These are phyloP conservation scores for Talaromyces funiculosus DNA, from an alignment of 2,329 filamentous ascomycete genomes.

Conservation along the genomic window DNA sequence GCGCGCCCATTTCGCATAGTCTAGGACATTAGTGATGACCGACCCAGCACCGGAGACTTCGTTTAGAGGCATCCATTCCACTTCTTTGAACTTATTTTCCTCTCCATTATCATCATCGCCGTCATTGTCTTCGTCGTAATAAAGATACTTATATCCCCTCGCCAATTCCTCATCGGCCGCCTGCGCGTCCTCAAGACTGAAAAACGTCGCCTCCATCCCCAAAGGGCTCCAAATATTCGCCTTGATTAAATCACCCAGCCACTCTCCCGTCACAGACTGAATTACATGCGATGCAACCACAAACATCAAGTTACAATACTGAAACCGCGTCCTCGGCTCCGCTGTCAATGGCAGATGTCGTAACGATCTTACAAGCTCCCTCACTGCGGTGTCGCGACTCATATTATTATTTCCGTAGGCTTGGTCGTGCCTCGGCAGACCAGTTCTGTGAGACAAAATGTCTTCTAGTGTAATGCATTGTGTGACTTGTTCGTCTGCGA, in stretches of 20 bases:
- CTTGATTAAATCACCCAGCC: conserved; percentile 28
- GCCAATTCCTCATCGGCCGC: conserved; percentile 21
- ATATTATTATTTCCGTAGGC: conserved; percentile 11
- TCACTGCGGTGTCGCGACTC: conserved; percentile 21
- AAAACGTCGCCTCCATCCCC: conserved; percentile 36
- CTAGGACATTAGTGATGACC: conserved; percentile 31
- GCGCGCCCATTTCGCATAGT: conserved; percentile 47
- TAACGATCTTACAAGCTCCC: conserved; percentile 37
- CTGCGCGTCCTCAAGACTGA: conserved; percentile 29
- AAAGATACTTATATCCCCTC: conserved; percentile 21
- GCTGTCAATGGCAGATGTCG: conserved; percentile 40
- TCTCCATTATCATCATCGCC: neutral
- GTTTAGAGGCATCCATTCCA: conserved; percentile 7
- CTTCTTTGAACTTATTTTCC: neutral
- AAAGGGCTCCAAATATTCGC: conserved; percentile 38
- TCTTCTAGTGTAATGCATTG: conserved; percentile 26
- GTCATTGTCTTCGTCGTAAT: neutral
- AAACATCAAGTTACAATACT: conserved; percentile 53
- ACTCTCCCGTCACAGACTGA: conserved; percentile 36
- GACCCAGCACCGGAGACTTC: conserved; percentile 18
- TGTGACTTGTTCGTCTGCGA: conserved; percentile 20
- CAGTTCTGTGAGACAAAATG: conserved; percentile 27
- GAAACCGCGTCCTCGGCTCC: conserved; percentile 38
- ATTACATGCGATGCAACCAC: conserved; percentile 43
- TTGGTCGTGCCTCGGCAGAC: conserved; percentile 23